Base-by-base conservation (phyloP, 2,329 filamentous ascomycete genomes). In the Penicillium occitanis region DNA sequence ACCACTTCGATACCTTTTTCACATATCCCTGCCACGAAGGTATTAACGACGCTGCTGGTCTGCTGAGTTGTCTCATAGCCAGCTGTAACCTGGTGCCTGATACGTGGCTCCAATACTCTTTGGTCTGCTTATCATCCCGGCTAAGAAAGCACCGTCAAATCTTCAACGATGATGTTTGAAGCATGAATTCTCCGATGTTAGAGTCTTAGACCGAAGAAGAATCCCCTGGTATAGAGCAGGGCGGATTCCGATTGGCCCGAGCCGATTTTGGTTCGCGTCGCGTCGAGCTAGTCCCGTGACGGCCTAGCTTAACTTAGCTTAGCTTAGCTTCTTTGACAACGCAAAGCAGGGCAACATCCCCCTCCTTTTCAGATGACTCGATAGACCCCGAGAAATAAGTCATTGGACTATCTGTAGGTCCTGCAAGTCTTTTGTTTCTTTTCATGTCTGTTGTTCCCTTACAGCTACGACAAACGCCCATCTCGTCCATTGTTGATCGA, bases 171-270 rank as follows among this genome's bases (percentile, higher is more conserved):
- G 25, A 13, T 25, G 10, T 22, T n/a, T 19, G 3, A 35, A 19
- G 28, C 28, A 55, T 35, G 4, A 10, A 19, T 17, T 51, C 28
- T 53, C 50, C 28, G 50, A 30, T 46, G 4, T 10, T 44, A 44
- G 40, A 44, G 17, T 40, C 37, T 3, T 11, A 11, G 40, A 42
- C 40, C n/a, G 5, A 51, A 14, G 51, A 55, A 28, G 2, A 37
- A 57, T 57, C n/a, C 4, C 33, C n/a, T 37, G 11, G 33, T 46
- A 59, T 30, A n/a, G 19, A 19, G 3, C 11, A 55, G 35, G 50
- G 3, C 61, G 48, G 30, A 63, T 35, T 63, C 61, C 37, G 46
- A 63, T 63, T 63, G 61, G 61, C 5, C 25, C 2, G 28, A 3
- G 17, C 5, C 28, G 19, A 5, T 1, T 14, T 30, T 55, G 61